These are phyloP conservation scores for Diplodia corticola DNA, from an alignment of 2,329 filamentous ascomycete species.

Conservation along the genomic window DNA sequence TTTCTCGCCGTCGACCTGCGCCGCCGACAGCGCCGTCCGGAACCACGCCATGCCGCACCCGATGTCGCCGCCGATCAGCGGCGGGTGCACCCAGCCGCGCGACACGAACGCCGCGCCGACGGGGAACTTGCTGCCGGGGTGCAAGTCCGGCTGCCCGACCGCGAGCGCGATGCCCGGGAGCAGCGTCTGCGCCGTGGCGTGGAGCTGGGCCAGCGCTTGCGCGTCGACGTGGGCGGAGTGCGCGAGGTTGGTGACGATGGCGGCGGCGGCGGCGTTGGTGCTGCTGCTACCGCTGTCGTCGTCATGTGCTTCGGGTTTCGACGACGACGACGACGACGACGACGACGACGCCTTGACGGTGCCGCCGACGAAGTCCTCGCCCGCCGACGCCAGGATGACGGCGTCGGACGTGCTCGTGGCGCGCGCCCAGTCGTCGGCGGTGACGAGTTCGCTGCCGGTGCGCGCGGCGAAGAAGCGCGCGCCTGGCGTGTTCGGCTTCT, in stretches of 20 bases:
- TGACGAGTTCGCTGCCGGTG: conserved; percentile 33
- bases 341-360: too few species aligned
- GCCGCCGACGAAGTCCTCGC: conserved; percentile 38
- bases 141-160: conserved; percentile 40
- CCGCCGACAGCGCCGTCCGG: conserved; percentile 33
- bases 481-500: too few species aligned
- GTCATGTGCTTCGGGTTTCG: conserved; percentile 21
- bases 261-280: conserved; percentile 25
- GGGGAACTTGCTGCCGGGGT: conserved; percentile 41
- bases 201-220: conserved; percentile 35
- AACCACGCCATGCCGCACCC: conserved; percentile 45
- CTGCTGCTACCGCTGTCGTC: neutral
- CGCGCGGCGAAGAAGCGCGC: conserved; percentile 32
- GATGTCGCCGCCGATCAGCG: conserved; percentile 42
- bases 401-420: conserved; percentile 32
- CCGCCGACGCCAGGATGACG: conserved; percentile 31
- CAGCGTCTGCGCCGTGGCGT: conserved; percentile 34
- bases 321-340: too few species aligned
- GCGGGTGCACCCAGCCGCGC: conserved; percentile 39
- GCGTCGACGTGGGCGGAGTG: conserved; percentile 33
- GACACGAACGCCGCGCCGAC: conserved; percentile 41
- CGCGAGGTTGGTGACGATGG: conserved; percentile 31
- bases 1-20: conserved; percentile 38
- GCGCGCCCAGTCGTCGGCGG: conserved; percentile 32
- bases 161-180: conserved; percentile 39